Evolutionary conservation across 371 early-diverging fungal genomes (phyloP).

Genomic region (Funneliformis caledonium): DNA sequence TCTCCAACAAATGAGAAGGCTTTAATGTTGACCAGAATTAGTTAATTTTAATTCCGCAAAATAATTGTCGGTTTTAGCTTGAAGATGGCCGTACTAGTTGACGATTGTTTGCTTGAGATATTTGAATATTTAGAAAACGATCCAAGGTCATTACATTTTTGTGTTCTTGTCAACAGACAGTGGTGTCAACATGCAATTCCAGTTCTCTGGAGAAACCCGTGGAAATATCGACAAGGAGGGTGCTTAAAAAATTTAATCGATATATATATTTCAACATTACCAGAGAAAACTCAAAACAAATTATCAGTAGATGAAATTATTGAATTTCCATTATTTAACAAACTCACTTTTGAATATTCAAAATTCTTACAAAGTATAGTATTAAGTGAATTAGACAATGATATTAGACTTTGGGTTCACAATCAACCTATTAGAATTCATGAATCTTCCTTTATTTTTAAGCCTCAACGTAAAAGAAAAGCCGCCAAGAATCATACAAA

Average conservation of each 20-base stretch:
- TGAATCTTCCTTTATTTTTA: background rate
- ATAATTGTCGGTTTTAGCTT: too few relatives aligned
- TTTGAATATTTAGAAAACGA: constrained; percentile 2
- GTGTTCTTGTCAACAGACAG: constrained; percentile 21
- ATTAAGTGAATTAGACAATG: background rate
- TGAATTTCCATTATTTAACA: background rate
- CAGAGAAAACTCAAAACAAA: background rate
- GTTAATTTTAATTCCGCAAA: too few relatives aligned
- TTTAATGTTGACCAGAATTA: too few relatives aligned
- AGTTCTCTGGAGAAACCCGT: constrained; percentile 21
- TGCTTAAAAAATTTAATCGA: background rate
- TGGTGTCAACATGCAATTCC: constrained; percentile 10
- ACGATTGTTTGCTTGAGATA: constrained; percentile 1
- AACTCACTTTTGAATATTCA: background rate
- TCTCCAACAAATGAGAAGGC: too few relatives aligned
- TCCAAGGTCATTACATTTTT: constrained; percentile 13
- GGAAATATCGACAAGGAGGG: background rate
- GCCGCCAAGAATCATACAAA: background rate
- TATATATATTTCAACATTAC: background rate
- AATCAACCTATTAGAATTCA: background rate
- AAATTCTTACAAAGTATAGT: background rate
- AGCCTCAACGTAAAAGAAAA: background rate
- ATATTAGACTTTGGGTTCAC: background rate
- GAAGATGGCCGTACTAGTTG: background rate
- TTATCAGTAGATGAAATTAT: background rate